These are phyloP conservation scores for Leccinellum luteum DNA, from an alignment of 768 basidiomycete species.

Conservation along the genomic window DNA sequence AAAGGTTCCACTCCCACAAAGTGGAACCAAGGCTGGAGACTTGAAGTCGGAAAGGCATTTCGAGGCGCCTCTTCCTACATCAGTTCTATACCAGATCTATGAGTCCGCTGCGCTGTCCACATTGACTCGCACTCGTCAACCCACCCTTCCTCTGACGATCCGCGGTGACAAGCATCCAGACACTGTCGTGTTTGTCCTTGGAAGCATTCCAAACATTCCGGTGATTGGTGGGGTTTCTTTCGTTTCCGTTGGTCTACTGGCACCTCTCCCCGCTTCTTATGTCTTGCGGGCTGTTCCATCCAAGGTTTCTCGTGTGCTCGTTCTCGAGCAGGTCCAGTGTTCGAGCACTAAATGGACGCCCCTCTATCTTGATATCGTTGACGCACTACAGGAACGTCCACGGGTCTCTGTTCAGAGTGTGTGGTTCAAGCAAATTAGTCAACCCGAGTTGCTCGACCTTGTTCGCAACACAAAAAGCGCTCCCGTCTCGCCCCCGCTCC, in stretches of 20 bases:
- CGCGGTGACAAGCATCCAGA: constrained; percentile 55
- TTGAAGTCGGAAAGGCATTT: no score
- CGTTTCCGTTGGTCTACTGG: constrained; percentile 63
- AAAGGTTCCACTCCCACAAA: constrained; percentile 27
- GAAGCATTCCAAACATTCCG: constrained; percentile 42
- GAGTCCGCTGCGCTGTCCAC: constrained; percentile 68
- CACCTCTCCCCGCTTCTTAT: constrained; percentile 58
- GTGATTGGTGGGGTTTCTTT: constrained; percentile 59
- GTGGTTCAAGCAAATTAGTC: constrained; percentile 47
- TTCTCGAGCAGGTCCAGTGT: constrained; percentile 75
- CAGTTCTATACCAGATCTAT: constrained; percentile 53
- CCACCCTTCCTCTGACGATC: constrained; percentile 52
- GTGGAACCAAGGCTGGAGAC: constrained; percentile 28
- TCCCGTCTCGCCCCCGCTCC: constrained; percentile 37
- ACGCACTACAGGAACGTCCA: constrained; percentile 60
- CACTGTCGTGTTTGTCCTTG: constrained; percentile 72
- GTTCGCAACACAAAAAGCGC: constrained; percentile 41
- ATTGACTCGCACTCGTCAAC: constrained; percentile 57
- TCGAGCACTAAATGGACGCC: constrained; percentile 88
- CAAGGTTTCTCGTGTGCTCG: constrained; percentile 64
- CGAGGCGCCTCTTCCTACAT: background rate
- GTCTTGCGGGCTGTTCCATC: constrained; percentile 53
- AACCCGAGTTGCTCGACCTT: constrained; percentile 50
- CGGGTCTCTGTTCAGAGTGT: constrained; percentile 61
- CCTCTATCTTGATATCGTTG: constrained; percentile 78